phyloP scores from a whole-genome alignment of 305 asterid species.

The Rubia tinctorum region DNA sequence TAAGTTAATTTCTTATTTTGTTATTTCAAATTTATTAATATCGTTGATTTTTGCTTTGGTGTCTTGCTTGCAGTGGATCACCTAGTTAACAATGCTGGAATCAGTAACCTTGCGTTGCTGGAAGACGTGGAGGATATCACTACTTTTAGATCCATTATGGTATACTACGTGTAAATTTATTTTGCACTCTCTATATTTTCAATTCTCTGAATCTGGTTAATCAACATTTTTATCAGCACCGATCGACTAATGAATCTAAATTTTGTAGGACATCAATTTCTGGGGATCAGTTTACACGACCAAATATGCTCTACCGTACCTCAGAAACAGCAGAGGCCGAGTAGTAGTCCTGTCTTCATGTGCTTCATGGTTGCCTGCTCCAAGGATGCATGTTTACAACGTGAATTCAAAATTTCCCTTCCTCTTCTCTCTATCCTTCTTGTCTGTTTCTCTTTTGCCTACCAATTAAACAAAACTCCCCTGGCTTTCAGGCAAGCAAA shows the following conservation, averaged over 20 bases:
- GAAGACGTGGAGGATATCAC: slow-evolving; percentile 65
- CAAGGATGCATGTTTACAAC: slow-evolving; percentile 71
- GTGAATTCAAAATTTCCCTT: slow-evolving; percentile 22
- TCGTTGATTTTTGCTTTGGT: no score
- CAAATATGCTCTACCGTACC: slow-evolving; percentile 56
- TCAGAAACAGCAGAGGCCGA: slow-evolving; percentile 60
- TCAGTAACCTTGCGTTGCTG: slow-evolving; percentile 44
- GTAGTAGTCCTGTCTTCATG: slow-evolving; percentile 62
- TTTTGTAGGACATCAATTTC: slow-evolving; percentile 63
- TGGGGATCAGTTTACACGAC: slow-evolving; percentile 86
- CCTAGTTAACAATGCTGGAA: slow-evolving; percentile 80
- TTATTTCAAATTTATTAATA: no score
- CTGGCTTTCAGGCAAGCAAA: slow-evolving; percentile 85
- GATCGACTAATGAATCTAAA: no score
- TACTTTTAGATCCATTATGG: slow-evolving; percentile 55
- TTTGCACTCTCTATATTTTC: no score
- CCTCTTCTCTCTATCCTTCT: not conserved
- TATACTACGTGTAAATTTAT: no score
- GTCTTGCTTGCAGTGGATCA: slow-evolving; percentile 32
- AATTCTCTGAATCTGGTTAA: not conserved
- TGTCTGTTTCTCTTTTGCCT: no score
- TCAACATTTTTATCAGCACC: no score
- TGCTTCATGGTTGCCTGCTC: slow-evolving; percentile 68
- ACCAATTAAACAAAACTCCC: no score
- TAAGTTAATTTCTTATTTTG: slow-evolving; percentile 12